Evolutionary conservation across 352 stramenopile genomes (phyloP), one percentile per base, ranked within the genome.

Genomic region (Pythium sp.): DNA sequence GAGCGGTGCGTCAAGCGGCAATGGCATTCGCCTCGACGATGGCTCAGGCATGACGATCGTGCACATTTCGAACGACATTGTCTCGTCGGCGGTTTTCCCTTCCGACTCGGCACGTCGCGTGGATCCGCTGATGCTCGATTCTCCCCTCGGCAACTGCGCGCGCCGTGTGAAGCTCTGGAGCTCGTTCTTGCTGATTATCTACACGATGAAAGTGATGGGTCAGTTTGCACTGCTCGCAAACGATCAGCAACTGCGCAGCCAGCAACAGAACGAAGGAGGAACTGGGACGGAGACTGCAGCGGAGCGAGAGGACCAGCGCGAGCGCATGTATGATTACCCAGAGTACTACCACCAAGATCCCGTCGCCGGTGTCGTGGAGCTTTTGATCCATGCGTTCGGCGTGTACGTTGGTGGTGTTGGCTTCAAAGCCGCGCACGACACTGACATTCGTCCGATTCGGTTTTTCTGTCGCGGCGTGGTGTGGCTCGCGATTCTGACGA

Each of bases 161-260:
- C 83, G 86, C 12, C 83, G 88, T 56, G 86, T 95, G 43, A 95
- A 95, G 68, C 81, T 95, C 41, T 95, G 88, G 88, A 93, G 86
- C 53, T 94, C 86, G 12, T 94, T 95, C 61, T 67, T 95, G 58
- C 65, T 95, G 30, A 94, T 95, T 64, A 94, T 95, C 58, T 93
- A 95, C 78, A 94, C 88, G 3, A 95, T 95, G 88, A 95, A 95
- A 65, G 84, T 94, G 32, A 93, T 95, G 82, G 85, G 86, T 2
- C 85, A 94, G 56, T 93, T 94, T 70, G 88, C 88, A 47, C 63
- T 94, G 53, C 73, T 95, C 12, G 86, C 88, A 5, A 93, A 94
- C 68, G 84, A 93, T 47, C 86, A 94, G 64, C 84, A 92, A 32
- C 77, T 86, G 43, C 80, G 82, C 22, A 75, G 68, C 7, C 72